phyloP scores from a whole-genome alignment of 2,329 filamentous ascomycete genomes.

The Neonectria sp. region DNA sequence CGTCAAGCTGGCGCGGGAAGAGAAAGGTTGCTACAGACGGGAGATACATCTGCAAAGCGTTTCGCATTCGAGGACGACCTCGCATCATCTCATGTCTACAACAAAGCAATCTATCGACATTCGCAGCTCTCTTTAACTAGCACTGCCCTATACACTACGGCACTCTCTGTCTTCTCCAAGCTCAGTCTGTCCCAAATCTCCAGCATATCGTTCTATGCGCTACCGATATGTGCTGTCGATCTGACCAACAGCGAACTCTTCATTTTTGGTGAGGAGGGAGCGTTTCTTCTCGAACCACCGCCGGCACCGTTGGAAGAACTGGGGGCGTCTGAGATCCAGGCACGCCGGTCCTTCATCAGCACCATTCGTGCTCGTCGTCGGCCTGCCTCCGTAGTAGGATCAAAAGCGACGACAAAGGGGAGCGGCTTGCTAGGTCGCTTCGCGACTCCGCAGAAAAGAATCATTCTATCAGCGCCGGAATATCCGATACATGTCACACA shows the following conservation, averaged over 20 bases:
- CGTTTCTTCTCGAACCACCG: too few relatives aligned
- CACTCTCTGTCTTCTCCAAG: conserved; percentile 13
- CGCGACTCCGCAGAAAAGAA: too few relatives aligned
- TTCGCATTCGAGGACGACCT: conserved; percentile 8
- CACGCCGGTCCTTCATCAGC: too few relatives aligned
- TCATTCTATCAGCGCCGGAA: too few relatives aligned
- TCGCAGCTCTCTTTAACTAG: neutral
- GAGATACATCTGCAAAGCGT: neutral
- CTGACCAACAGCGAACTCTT: conserved; percentile 4
- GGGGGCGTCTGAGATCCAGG: too few relatives aligned
- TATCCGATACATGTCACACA: too few relatives aligned
- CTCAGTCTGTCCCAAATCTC: conserved; percentile 15
- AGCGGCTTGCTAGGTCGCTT: too few relatives aligned
- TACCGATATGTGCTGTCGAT: neutral
- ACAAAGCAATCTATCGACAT: neutral
- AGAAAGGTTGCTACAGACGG: too few relatives aligned
- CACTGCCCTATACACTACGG: conserved; percentile 6
- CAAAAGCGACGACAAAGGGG: too few relatives aligned
- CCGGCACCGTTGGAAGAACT: too few relatives aligned
- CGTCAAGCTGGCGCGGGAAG: neutral
- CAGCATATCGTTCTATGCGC: conserved; percentile 7
- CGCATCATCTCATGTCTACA: neutral
- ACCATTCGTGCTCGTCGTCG: too few relatives aligned
- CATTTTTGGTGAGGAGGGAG: neutral
- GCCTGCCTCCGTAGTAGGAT: too few relatives aligned